A percentile compares a stretch with the other conserved stretches of the same genome.
phyloP scores from a whole-genome alignment of 352 stramenopile genomes.

The Phytophthora podocarpi region DNA sequence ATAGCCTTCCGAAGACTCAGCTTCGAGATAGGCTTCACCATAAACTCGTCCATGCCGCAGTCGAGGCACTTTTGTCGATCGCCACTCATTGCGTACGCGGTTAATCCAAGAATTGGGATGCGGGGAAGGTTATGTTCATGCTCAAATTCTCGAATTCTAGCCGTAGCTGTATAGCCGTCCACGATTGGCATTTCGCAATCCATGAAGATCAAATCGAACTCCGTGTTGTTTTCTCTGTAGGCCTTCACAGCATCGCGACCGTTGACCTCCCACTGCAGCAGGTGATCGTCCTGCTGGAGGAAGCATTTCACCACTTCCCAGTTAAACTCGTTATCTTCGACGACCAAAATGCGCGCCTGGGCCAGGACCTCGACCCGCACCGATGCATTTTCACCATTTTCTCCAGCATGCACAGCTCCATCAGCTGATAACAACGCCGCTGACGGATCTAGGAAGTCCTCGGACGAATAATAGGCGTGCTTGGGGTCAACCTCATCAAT shows the following conservation, averaged over 20 bases:
- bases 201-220: constrained; percentile 81
- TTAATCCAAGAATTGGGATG: constrained; percentile 72
- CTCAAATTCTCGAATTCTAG: constrained; percentile 66
- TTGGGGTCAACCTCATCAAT: constrained; percentile 54
- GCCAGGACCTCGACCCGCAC: constrained; percentile 49
- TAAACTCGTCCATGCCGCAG: constrained; percentile 80
- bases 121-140: constrained; percentile 59
- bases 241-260: constrained; percentile 65
- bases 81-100: constrained; percentile 76
- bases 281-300: constrained; percentile 71
- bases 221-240: constrained; percentile 50
- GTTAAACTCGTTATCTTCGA: constrained; percentile 84
- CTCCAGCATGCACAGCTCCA: constrained; percentile 30
- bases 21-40: constrained; percentile 82
- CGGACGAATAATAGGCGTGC: constrained; percentile 44
- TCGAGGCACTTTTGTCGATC: constrained; percentile 76
- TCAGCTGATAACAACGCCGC: constrained; percentile 21
- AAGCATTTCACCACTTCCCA: constrained; percentile 83
- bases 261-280: constrained; percentile 77
- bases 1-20: constrained; percentile 65
- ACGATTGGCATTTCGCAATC: constrained; percentile 86
- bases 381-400: constrained; percentile 38
- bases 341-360: constrained; percentile 70
- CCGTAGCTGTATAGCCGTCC: constrained; percentile 77
- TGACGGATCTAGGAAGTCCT: constrained; percentile 49